phyloP scores from a whole-genome alignment of 2,329 filamentous ascomycete genomes.

The Lachnellula cervina region DNA sequence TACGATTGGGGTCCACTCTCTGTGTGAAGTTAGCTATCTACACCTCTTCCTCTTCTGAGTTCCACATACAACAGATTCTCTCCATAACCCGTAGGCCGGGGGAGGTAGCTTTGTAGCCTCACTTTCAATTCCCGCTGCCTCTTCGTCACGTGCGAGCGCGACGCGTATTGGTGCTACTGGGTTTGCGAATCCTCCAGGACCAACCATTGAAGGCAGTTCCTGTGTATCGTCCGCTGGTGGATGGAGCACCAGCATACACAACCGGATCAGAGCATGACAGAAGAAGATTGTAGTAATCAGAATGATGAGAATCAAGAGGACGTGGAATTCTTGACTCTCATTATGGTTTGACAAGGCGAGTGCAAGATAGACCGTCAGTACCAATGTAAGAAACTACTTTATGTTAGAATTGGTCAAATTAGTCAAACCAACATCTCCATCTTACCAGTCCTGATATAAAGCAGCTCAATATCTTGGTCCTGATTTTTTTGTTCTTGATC shows the following conservation, averaged over 20 bases:
- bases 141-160: slow-evolving; percentile 69
- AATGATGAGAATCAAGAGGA: slow-evolving; percentile 74
- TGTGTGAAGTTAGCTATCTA: slow-evolving; percentile 31
- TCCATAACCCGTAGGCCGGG: slow-evolving; percentile 82
- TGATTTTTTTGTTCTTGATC: slow-evolving; percentile 49
- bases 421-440: not conserved
- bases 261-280: slow-evolving; percentile 69
- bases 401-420: slow-evolving; percentile 6
- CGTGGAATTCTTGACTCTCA: slow-evolving; percentile 66
- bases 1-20: slow-evolving; percentile 72
- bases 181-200: slow-evolving; percentile 61
- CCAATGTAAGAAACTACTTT: slow-evolving; percentile 23
- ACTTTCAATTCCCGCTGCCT: slow-evolving; percentile 53
- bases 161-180: slow-evolving; percentile 73
- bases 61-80: slow-evolving; percentile 69
- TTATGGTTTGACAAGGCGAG: slow-evolving; percentile 63
- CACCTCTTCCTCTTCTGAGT: not conserved
- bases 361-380: slow-evolving; percentile 49
- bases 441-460: slow-evolving; percentile 54
- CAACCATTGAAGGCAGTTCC: slow-evolving; percentile 43
- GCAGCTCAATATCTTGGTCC: slow-evolving; percentile 53
- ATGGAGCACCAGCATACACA: slow-evolving; percentile 59
- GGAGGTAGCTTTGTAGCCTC: slow-evolving; percentile 58
- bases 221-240: slow-evolving; percentile 32
- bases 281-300: slow-evolving; percentile 73